Evolutionary conservation across 306 rosid species (phyloP).

Genomic region (Corylus heterophylla): DNA sequence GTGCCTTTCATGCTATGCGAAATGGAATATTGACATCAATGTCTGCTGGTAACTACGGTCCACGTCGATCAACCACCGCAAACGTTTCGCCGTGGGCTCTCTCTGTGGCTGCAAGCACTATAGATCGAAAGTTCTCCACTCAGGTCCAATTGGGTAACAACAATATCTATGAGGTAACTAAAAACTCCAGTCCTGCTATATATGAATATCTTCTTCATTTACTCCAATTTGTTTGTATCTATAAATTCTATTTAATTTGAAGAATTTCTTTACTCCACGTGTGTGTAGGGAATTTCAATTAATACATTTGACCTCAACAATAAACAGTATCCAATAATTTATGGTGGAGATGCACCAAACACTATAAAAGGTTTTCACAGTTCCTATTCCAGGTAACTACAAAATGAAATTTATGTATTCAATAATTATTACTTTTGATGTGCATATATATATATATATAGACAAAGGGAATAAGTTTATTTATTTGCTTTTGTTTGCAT

Average conservation of each 20-base stretch:
- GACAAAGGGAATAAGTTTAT: no score
- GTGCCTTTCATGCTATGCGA: constrained; percentile 59
- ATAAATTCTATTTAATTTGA: background rate
- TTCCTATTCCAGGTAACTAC: constrained; percentile 35
- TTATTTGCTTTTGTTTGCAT: background rate
- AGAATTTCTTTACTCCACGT: background rate
- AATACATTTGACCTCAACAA: constrained; percentile 41
- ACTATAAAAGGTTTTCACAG: background rate
- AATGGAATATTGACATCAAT: constrained; percentile 43
- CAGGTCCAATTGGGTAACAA: constrained; percentile 41
- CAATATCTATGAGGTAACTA: constrained; percentile 28
- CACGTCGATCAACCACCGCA: background rate
- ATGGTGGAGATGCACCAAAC: constrained; percentile 48
- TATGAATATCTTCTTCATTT: no score
- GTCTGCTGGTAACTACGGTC: constrained; percentile 44
- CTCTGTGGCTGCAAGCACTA: constrained; percentile 56
- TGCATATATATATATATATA: no score
- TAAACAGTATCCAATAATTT: constrained; percentile 37
- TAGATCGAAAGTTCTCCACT: constrained; percentile 38
- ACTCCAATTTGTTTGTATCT: no score
- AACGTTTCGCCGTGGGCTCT: constrained; percentile 51
- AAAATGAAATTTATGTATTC: no score
- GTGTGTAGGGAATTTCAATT: constrained; percentile 45
- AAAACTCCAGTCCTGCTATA: background rate
- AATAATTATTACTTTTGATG: no score